Evolutionary conservation across 2,329 filamentous ascomycete genomes (phyloP).

Genomic region (Dactylellina parvicollis): DNA sequence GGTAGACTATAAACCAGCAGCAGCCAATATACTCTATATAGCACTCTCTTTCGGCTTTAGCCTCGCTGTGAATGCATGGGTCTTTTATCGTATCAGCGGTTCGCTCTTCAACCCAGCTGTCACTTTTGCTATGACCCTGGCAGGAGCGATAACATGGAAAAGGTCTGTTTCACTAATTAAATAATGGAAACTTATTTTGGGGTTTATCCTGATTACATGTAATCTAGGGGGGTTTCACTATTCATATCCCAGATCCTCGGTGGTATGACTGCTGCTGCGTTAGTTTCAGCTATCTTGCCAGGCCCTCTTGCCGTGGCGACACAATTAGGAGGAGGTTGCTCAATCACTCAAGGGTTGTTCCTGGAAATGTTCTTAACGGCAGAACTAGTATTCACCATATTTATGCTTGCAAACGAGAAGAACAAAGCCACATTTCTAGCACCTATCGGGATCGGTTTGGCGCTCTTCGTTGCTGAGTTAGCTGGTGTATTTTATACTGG

Average conservation of each 20-base stretch:
- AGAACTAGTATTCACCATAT: slow-evolving; percentile 71
- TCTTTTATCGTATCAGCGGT: slow-evolving; percentile 67
- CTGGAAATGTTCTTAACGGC: slow-evolving; percentile 74
- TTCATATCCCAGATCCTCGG: slow-evolving; percentile 69
- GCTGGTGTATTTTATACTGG: slow-evolving; percentile 65
- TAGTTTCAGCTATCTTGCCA: slow-evolving; percentile 69
- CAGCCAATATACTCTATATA: slow-evolving; percentile 63
- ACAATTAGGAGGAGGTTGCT: slow-evolving; percentile 62
- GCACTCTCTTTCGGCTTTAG: slow-evolving; percentile 66
- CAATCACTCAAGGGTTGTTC: slow-evolving; percentile 66
- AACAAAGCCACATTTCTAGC: slow-evolving; percentile 71
- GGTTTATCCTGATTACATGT: too few relatives aligned
- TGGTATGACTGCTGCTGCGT: slow-evolving; percentile 69
- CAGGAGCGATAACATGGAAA: background rate
- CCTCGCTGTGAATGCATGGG: slow-evolving; percentile 68
- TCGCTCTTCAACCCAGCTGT: slow-evolving; percentile 61
- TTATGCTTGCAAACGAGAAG: slow-evolving; percentile 58
- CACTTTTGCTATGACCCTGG: slow-evolving; percentile 3
- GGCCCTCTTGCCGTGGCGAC: slow-evolving; percentile 69
- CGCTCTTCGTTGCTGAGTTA: slow-evolving; percentile 70
- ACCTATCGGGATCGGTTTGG: slow-evolving; percentile 75
- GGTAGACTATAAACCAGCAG: slow-evolving; percentile 57
- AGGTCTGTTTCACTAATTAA: slow-evolving; percentile 46
- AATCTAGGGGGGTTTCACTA: slow-evolving; percentile 61
- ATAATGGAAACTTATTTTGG: too few relatives aligned